These are phyloP conservation scores for Porcisia deanei DNA, from an alignment of 208 protist species.

Conservation along the genomic window DNA sequence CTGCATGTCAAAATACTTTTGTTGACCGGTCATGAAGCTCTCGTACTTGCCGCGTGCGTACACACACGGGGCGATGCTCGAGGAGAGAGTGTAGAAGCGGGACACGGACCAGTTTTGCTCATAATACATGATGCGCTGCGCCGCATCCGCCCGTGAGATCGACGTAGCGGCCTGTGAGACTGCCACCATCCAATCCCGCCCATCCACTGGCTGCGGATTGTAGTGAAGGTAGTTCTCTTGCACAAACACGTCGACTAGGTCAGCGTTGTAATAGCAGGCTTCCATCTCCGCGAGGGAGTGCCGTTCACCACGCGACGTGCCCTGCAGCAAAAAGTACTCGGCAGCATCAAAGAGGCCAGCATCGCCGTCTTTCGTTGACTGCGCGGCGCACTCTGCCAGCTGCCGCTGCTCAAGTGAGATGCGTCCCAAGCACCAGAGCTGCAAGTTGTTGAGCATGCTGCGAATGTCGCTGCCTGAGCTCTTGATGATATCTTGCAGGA, in stretches of 20 bases:
- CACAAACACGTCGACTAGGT: conserved; percentile 94
- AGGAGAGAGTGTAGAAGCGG: conserved; percentile 63
- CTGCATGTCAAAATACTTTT: conserved; percentile 82
- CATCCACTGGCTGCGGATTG: conserved; percentile 47
- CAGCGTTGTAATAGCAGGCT: conserved; percentile 90
- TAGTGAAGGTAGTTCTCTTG: conserved; percentile 96
- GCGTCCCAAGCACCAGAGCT: conserved; percentile 89
- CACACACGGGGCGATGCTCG: conserved; percentile 81
- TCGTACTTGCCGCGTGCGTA: conserved; percentile 87
- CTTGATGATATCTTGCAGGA: conserved; percentile 91
- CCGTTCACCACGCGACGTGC: conserved; percentile 51
- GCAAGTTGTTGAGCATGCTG: conserved; percentile 96
- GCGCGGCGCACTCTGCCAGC: conserved; percentile 63
- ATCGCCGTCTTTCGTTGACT: conserved; percentile 92
- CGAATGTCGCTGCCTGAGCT: conserved; percentile 95
- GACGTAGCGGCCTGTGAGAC: conserved; percentile 55
- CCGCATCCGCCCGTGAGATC: conserved; percentile 79
- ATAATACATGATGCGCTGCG: conserved; percentile 82
- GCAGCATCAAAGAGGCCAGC: conserved; percentile 92
- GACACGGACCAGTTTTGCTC: conserved; percentile 92
- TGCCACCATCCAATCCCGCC: conserved; percentile 30
- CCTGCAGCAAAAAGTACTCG: conserved; percentile 86
- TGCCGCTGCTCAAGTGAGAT: conserved; percentile 59
- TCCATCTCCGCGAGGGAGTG: conserved; percentile 79
- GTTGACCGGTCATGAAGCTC: conserved; percentile 71